phyloP scores from a whole-genome alignment of 1,139 yeast genomes.

The Sugiyamaella xylanicola region DNA sequence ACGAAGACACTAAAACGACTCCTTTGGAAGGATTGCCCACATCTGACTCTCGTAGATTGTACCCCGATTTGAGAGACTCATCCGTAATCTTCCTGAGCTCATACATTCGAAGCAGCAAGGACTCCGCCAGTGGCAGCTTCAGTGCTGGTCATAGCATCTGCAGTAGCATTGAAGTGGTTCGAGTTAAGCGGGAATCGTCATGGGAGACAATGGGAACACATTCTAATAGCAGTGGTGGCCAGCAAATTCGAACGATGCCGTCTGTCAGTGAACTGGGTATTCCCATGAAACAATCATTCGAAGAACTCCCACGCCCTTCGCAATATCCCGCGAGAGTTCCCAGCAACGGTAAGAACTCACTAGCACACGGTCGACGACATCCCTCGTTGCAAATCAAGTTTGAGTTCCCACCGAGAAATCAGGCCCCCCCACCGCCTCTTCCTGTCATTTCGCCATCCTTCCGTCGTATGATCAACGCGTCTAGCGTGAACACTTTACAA shows the following conservation, averaged over 20 bases:
- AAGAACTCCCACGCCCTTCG: conserved; percentile 4
- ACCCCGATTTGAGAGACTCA: conserved; percentile 40
- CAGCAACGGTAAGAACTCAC: background rate
- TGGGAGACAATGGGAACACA: conserved; percentile 6
- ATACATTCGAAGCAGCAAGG: conserved; percentile 32
- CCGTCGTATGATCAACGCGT: conserved; percentile 33
- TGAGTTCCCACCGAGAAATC: conserved; percentile 18
- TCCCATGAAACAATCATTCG: conserved; percentile 13
- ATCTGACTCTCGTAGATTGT: conserved; percentile 26
- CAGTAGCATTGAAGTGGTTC: conserved; percentile 5
- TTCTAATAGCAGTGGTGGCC: conserved; percentile 6
- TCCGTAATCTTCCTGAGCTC: conserved; percentile 41
- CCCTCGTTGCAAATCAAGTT: conserved; percentile 23
- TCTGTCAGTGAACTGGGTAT: conserved; percentile 22
- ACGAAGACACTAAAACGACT: conserved; percentile 30
- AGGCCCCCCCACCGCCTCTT: conserved; percentile 12
- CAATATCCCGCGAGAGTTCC: background rate
- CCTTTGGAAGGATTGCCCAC: conserved; percentile 30
- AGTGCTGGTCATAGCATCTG: conserved; percentile 2
- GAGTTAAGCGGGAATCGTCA: conserved; percentile 14
- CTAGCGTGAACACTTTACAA: conserved; percentile 38
- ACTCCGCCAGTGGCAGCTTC: conserved; percentile 8
- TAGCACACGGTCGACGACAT: conserved; percentile 13
- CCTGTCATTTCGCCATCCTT: conserved; percentile 25
- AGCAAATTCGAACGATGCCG: conserved; percentile 9